Conservation (phyloP, 164 flowering plant species). For the Vitis rotundifolia region DNA sequence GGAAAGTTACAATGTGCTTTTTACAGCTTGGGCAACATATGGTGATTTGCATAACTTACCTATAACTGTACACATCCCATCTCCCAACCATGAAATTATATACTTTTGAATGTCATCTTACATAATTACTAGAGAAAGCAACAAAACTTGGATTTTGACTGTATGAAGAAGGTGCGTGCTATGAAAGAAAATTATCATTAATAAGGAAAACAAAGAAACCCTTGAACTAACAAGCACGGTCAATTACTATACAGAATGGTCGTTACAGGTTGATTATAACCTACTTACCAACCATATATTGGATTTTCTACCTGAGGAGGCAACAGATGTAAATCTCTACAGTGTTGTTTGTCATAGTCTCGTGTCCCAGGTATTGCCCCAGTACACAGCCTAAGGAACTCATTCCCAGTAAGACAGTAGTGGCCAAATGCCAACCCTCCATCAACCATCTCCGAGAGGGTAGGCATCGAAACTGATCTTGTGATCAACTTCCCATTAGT, state of each 20-base stretch:
- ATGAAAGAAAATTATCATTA: background rate
- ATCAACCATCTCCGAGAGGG: constrained; percentile 65
- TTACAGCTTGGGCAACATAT: too few relatives aligned
- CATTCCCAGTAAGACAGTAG: constrained; percentile 84
- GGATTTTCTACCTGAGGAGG: constrained; percentile 94
- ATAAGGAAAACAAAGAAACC: background rate
- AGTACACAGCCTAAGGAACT: constrained; percentile 70
- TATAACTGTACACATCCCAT: background rate
- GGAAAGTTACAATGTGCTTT: too few relatives aligned
- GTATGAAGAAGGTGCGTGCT: background rate
- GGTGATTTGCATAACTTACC: too few relatives aligned
- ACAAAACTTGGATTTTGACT: constrained; percentile 2
- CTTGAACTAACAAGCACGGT: background rate
- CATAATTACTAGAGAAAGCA: background rate
- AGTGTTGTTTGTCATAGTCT: constrained; percentile 78
- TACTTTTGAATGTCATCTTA: too few relatives aligned
- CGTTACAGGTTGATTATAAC: background rate
- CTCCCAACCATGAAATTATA: background rate
- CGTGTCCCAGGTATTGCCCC: constrained; percentile 89
- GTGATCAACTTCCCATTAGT: constrained; percentile 18
- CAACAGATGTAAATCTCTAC: constrained; percentile 76
- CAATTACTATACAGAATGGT: background rate
- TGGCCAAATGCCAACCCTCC: constrained; percentile 92
- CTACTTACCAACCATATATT: constrained; percentile 78
- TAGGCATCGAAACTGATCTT: constrained; percentile 71